Evolutionary conservation across 2,329 filamentous ascomycete species (phyloP).

Genomic region (Fusarium marasasianum): DNA sequence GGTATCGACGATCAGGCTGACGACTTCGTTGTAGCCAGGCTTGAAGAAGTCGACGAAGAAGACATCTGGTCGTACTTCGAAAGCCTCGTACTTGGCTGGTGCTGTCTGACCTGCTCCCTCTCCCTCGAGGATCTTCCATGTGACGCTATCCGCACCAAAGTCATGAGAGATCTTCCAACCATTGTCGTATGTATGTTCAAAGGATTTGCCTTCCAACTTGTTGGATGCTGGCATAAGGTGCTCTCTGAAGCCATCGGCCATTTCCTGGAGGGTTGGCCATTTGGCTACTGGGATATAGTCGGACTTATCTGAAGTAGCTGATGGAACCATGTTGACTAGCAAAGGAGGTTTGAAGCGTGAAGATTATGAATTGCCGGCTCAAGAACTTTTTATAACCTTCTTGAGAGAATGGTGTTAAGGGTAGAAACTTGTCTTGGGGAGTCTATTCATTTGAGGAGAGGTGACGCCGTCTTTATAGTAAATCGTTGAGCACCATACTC

Average conservation of each 20-base stretch:
- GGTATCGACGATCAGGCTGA: slow-evolving; percentile 2
- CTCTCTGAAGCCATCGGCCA: slow-evolving; percentile 15
- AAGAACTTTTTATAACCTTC: fast-evolving
- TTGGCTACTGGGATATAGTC: background rate
- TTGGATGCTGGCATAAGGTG: slow-evolving; percentile 9
- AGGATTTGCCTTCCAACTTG: background rate
- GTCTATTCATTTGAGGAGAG: background rate
- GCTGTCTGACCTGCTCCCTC: background rate
- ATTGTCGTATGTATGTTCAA: slow-evolving; percentile 17
- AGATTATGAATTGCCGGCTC: background rate
- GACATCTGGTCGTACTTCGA: slow-evolving; percentile 12
- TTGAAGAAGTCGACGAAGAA: slow-evolving; percentile 31
- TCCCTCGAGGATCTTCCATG: slow-evolving; percentile 11
- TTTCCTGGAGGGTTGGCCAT: slow-evolving; percentile 21
- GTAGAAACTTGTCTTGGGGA: background rate
- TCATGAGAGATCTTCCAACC: slow-evolving; percentile 12
- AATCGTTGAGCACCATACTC: background rate
- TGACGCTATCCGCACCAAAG: background rate
- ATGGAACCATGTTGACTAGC: background rate
- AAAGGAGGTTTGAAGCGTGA: fast-evolving
- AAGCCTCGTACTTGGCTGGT: slow-evolving; percentile 10
- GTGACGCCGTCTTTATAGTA: background rate
- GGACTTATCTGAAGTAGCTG: background rate
- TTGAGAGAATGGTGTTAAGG: fast-evolving
- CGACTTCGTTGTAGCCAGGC: slow-evolving; percentile 10